A percentile compares a stretch with the other conserved stretches of the same genome.
Conservation (phyloP, 352 stramenopile species). For the Phytophthora syringae region DNA sequence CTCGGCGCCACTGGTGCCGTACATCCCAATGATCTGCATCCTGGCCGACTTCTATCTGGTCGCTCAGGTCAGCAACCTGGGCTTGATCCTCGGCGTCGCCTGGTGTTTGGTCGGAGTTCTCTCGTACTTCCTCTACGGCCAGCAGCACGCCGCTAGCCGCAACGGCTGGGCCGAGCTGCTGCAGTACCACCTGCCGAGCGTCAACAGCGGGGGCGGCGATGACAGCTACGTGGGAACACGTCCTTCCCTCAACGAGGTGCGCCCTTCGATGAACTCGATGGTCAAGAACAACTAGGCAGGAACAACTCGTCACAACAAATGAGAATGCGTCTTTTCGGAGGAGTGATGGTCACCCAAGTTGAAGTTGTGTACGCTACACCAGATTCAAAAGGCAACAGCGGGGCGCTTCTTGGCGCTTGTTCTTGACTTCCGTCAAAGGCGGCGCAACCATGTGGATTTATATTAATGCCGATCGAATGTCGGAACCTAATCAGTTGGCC, state of each 20-base stretch:
- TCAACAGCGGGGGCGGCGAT: conserved; percentile 27
- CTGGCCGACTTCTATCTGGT: conserved; percentile 60
- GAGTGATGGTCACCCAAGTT: too few relatives aligned
- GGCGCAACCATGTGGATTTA: too few relatives aligned
- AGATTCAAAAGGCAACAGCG: too few relatives aligned
- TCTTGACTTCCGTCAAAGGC: too few relatives aligned
- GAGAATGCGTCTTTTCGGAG: too few relatives aligned
- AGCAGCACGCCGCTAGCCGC: conserved; percentile 44
- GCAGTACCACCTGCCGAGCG: conserved; percentile 35
- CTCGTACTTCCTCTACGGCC: conserved; percentile 59
- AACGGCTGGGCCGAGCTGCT: conserved; percentile 49
- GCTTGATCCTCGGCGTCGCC: conserved; percentile 39
- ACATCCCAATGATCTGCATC: conserved; percentile 50
- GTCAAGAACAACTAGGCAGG: conserved; percentile 33
- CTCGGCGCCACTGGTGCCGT: conserved; percentile 51
- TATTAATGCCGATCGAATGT: too few relatives aligned
- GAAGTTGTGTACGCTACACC: too few relatives aligned
- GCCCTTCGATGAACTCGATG: conserved; percentile 54
- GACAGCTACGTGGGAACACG: conserved; percentile 44
- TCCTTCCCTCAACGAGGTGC: conserved; percentile 52
- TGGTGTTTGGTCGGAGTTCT: conserved; percentile 50
- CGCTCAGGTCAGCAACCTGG: conserved; percentile 48
- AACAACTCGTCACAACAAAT: too few relatives aligned
- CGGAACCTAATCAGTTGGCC: too few relatives aligned
- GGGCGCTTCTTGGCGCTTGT: too few relatives aligned